Evolutionary conservation across 352 stramenopile genomes (phyloP).

Genomic region (Phytophthora multivora): DNA sequence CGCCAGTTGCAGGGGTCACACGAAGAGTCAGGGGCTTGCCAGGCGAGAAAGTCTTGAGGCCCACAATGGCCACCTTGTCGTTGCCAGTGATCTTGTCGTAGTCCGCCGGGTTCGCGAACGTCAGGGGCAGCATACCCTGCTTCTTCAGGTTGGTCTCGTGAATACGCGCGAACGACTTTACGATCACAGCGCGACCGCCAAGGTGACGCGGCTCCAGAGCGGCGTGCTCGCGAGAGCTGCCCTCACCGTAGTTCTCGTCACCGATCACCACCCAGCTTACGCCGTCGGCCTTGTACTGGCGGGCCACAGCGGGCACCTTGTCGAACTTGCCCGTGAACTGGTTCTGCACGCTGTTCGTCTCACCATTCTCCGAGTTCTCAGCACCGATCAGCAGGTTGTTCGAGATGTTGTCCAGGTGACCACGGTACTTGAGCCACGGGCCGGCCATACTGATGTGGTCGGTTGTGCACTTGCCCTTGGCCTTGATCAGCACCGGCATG

Average conservation of each 20-base stretch:
- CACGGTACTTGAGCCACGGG: slow-evolving; percentile 94
- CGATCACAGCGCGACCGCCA: slow-evolving; percentile 89
- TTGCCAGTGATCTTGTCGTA: slow-evolving; percentile 93
- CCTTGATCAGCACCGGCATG: slow-evolving; percentile 94
- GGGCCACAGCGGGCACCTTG: slow-evolving; percentile 90
- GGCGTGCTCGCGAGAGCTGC: slow-evolving; percentile 92
- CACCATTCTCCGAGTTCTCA: slow-evolving; percentile 92
- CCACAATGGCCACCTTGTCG: slow-evolving; percentile 92
- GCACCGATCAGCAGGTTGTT: slow-evolving; percentile 95
- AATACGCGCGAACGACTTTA: slow-evolving; percentile 95
- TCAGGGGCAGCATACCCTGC: slow-evolving; percentile 94
- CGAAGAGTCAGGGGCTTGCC: slow-evolving; percentile 88
- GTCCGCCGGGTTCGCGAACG: slow-evolving; percentile 91
- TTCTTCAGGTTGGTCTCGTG: slow-evolving; percentile 97
- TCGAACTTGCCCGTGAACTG: slow-evolving; percentile 86
- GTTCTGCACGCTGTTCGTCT: slow-evolving; percentile 94
- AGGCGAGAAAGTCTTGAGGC: slow-evolving; percentile 83
- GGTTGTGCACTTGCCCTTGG: slow-evolving; percentile 95
- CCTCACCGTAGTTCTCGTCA: slow-evolving; percentile 95
- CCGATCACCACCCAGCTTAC: slow-evolving; percentile 93
- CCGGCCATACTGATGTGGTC: slow-evolving; percentile 95
- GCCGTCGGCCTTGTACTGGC: slow-evolving; percentile 91
- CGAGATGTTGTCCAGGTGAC: slow-evolving; percentile 95
- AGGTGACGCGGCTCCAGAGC: slow-evolving; percentile 92
- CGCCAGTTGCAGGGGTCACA: slow-evolving; percentile 71